phyloP scores from a whole-genome alignment of 2,329 filamentous ascomycete genomes.

The Stylonectria norvegica region DNA sequence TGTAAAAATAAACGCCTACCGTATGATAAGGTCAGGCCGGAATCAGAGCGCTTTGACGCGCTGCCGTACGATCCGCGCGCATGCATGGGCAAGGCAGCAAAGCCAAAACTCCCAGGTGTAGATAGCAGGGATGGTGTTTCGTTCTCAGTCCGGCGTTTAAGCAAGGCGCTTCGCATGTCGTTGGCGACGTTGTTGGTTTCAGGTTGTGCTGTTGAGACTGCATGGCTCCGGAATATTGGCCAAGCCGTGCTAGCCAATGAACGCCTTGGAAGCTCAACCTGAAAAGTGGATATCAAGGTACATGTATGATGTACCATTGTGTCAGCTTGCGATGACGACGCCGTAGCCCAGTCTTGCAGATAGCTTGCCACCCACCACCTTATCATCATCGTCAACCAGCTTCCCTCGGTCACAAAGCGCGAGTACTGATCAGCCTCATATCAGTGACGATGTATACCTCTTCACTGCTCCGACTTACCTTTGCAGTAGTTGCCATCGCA shows the following conservation, averaged over 20 bases:
- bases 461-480: slow-evolving; percentile 25
- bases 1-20: too few relatives aligned
- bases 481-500: slow-evolving; percentile 32
- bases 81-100: background rate
- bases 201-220: background rate
- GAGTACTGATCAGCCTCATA: background rate
- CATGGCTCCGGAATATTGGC: slow-evolving; percentile 1
- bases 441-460: slow-evolving; percentile 12
- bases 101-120: background rate
- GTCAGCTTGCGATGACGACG: background rate
- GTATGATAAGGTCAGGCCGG: too few relatives aligned
- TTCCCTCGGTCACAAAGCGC: background rate
- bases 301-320: background rate
- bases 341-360: background rate
- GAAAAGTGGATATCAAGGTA: too few relatives aligned
- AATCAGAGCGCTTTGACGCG: too few relatives aligned
- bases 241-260: slow-evolving; percentile 6
- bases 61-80: too few relatives aligned
- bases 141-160: too few relatives aligned
- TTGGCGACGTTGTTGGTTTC: too few relatives aligned
- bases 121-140: background rate
- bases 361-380: background rate
- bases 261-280: background rate
- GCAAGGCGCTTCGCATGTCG: too few relatives aligned
- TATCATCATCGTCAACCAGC: slow-evolving; percentile 6